Evolutionary conservation across 1,284 basidiomycete species (phyloP).

Genomic region (Cryptococcus sp.): DNA sequence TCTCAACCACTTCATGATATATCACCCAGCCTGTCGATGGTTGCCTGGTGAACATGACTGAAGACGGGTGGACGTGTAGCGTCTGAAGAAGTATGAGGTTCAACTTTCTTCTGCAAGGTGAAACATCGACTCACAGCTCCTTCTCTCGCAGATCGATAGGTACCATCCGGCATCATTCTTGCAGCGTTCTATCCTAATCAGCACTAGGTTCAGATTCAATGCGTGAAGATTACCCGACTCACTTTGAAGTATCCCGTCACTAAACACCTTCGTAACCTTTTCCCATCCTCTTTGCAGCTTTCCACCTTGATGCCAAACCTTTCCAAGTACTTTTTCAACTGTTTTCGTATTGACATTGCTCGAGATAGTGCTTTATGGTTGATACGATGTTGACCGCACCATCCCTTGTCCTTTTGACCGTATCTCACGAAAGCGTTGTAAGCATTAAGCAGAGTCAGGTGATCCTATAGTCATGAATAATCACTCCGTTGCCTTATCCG

Average conservation of each 20-base stretch:
- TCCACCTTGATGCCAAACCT: constrained; percentile 72
- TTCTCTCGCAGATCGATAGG: constrained; percentile 76
- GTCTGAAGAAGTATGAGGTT: constrained; percentile 47
- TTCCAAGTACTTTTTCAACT: constrained; percentile 87
- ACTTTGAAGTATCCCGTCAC: constrained; percentile 84
- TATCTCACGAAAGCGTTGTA: constrained; percentile 87
- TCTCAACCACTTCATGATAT: constrained; percentile 93
- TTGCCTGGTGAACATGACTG: constrained; percentile 88
- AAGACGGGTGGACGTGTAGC: constrained; percentile 86
- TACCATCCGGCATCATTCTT: constrained; percentile 80
- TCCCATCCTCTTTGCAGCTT: constrained; percentile 79
- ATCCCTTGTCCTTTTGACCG: constrained; percentile 71
- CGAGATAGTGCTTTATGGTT: constrained; percentile 90
- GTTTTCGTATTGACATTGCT: constrained; percentile 83
- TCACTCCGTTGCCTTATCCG: not conserved
- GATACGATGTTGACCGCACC: constrained; percentile 88
- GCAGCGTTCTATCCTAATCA: constrained; percentile 62
- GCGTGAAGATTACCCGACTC: not conserved
- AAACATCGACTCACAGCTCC: constrained; percentile 58
- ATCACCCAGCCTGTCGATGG: constrained; percentile 87
- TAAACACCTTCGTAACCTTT: constrained; percentile 73
- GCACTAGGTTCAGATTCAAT: not conserved
- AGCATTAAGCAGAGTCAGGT: constrained; percentile 83
- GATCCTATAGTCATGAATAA: constrained; percentile 57
- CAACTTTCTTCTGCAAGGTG: not conserved